phyloP scores from a whole-genome alignment of 805 yeast genomes.

The Sungouiozyma ichnusensis region DNA sequence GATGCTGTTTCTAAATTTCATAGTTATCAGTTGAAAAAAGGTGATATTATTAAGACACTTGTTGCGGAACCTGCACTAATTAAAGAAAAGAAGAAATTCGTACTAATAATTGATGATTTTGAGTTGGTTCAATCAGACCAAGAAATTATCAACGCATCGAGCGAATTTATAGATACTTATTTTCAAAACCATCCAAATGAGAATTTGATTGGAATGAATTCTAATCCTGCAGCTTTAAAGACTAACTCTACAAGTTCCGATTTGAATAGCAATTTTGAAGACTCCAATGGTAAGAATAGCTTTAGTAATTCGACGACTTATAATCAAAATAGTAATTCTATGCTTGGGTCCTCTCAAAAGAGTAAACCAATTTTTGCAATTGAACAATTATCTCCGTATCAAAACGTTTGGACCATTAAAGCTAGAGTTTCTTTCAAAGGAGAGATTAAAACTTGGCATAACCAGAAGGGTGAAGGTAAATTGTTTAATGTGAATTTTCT shows the following conservation, averaged over 20 bases:
- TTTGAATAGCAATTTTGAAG: constrained; percentile 4
- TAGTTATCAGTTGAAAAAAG: constrained; percentile 37
- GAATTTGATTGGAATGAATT: constrained; percentile 9
- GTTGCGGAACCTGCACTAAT: constrained; percentile 28
- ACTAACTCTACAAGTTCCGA: constrained; percentile 4
- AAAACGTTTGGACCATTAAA: constrained; percentile 82
- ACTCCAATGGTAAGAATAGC: constrained; percentile 8
- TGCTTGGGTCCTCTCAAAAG: constrained; percentile 16
- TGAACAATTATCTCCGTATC: constrained; percentile 85
- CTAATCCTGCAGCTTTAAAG: constrained; percentile 5
- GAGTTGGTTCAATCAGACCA: constrained; percentile 33
- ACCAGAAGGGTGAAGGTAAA: constrained; percentile 80
- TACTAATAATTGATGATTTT: constrained; percentile 38
- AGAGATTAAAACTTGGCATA: constrained; percentile 81
- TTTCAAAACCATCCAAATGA: constrained; percentile 50
- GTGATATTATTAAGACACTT: constrained; percentile 25
- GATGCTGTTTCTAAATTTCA: constrained; percentile 36
- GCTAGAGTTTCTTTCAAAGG: constrained; percentile 86
- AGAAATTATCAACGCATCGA: constrained; percentile 31
- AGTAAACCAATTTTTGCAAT: constrained; percentile 51
- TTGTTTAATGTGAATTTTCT: constrained; percentile 78
- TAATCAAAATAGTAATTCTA: constrained; percentile 3
- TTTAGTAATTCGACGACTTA: constrained; percentile 1
- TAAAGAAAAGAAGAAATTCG: constrained; percentile 35
- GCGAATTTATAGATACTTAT: constrained; percentile 43